These are phyloP conservation scores for Sphagnum fallax DNA, from an alignment of 228 moss, liverwort and hornwort species.

Conservation along the genomic window DNA sequence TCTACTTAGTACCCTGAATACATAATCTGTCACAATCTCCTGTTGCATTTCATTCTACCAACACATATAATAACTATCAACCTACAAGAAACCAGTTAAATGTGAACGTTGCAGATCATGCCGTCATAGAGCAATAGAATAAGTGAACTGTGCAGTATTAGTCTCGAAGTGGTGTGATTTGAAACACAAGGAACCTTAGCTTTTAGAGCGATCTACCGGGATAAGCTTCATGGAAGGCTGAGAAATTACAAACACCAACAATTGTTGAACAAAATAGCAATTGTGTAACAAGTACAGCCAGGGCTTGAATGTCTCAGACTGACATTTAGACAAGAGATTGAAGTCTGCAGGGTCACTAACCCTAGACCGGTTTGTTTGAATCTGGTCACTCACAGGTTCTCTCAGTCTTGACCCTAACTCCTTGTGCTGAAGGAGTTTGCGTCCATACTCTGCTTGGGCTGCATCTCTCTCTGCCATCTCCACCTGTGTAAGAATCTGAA, in stretches of 20 bases:
- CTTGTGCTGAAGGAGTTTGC: slow-evolving; percentile 73
- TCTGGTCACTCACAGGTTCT: slow-evolving; percentile 27
- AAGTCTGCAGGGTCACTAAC: not conserved
- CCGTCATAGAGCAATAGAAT: not conserved
- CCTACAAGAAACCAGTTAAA: not conserved
- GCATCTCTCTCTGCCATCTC: slow-evolving; percentile 23
- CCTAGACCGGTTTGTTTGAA: not conserved
- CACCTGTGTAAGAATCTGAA: not conserved
- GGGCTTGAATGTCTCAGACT: not conserved
- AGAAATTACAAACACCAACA: not conserved
- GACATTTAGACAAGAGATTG: not conserved
- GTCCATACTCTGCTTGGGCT: slow-evolving; percentile 51
- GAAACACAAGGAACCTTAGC: not conserved
- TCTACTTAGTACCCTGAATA: slow-evolving; percentile 4
- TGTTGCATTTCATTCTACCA: not conserved
- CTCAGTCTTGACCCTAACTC: slow-evolving; percentile 69
- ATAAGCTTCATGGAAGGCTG: not conserved
- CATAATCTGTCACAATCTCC: not conserved
- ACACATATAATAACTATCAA: not conserved
- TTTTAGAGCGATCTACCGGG: not conserved
- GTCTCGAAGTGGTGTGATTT: slow-evolving; percentile 5
- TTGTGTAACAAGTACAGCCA: not conserved
- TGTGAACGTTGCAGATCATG: not conserved
- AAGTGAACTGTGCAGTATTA: not conserved
- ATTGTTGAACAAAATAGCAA: too few species aligned